Evolutionary conservation across 1,139 yeast genomes (phyloP).

Genomic region (Komagataea norvegica): DNA sequence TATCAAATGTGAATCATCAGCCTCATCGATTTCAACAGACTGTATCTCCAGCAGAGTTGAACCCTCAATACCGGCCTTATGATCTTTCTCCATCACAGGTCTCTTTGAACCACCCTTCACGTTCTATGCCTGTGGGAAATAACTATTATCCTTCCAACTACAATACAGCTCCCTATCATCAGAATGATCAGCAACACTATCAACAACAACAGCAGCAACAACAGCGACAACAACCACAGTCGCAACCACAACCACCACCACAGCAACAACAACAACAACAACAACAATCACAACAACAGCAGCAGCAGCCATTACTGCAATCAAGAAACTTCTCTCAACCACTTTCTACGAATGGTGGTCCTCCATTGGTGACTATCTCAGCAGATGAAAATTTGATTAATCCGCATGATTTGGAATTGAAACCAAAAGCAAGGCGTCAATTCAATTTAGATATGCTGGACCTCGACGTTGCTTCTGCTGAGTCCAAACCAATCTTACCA

Average conservation of each 20-base stretch:
- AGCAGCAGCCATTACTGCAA: not conserved
- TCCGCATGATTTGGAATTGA: slow-evolving; percentile 10
- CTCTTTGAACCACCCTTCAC: too few species aligned
- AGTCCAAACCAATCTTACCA: not conserved
- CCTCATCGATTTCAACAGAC: too few species aligned
- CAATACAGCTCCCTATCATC: too few species aligned
- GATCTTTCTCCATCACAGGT: too few species aligned
- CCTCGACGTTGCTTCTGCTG: slow-evolving; percentile 10
- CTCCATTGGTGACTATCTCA: not conserved
- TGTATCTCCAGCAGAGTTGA: too few species aligned
- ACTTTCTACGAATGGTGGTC: not conserved
- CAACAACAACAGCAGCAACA: too few species aligned
- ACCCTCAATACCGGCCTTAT: too few species aligned
- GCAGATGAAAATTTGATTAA: slow-evolving; percentile 17
- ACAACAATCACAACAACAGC: not conserved
- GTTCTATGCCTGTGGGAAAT: too few species aligned
- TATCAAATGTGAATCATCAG: too few species aligned
- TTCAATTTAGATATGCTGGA: slow-evolving; percentile 19
- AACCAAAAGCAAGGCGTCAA: slow-evolving; percentile 17
- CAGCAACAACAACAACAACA: slow-evolving; percentile 1
- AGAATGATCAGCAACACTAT: too few species aligned
- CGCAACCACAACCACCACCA: slow-evolving; percentile 1
- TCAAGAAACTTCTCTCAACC: not conserved
- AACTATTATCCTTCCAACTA: too few species aligned
- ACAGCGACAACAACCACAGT: not conserved